Evolutionary conservation across 169 alveolate species (phyloP).

Genomic region (Neospora caninum): DNA sequence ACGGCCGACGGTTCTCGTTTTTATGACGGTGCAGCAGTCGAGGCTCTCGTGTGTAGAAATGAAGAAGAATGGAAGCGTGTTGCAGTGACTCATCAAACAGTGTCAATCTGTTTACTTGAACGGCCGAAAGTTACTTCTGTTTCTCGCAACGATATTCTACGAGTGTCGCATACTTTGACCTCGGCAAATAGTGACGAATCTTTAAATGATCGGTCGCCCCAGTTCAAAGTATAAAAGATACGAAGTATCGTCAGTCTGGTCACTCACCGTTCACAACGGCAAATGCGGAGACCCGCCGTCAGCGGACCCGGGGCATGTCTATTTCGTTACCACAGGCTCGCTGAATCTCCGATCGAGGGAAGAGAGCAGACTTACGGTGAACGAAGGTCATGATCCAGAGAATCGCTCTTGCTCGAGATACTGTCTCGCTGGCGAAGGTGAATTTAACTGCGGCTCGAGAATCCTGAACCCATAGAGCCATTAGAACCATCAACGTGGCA

Average conservation of each 20-base stretch:
- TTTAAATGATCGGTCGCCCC: too few species aligned
- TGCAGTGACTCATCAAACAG: background rate
- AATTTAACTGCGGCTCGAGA: background rate
- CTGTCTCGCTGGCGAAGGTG: background rate
- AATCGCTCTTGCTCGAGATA: background rate
- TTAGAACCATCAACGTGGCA: background rate
- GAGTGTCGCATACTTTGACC: too few species aligned
- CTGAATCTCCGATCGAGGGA: background rate
- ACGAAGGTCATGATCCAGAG: constrained; percentile 36
- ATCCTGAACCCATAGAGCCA: constrained; percentile 7
- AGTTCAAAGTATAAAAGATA: too few species aligned
- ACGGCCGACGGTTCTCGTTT: background rate
- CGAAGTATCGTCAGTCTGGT: too few species aligned
- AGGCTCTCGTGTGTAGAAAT: background rate
- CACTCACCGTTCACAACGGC: too few species aligned
- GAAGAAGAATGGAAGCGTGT: background rate
- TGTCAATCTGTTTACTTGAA: background rate
- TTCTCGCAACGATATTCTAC: too few species aligned
- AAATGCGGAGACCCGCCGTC: too few species aligned
- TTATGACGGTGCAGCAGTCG: background rate
- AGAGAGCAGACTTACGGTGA: background rate
- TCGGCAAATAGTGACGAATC: too few species aligned
- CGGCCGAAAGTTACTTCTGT: background rate
- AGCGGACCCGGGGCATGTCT: too few species aligned
- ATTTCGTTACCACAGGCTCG: too few species aligned